Conservation (phyloP, 2,329 filamentous ascomycete genomes). For the Aspergillus amoenus region DNA sequence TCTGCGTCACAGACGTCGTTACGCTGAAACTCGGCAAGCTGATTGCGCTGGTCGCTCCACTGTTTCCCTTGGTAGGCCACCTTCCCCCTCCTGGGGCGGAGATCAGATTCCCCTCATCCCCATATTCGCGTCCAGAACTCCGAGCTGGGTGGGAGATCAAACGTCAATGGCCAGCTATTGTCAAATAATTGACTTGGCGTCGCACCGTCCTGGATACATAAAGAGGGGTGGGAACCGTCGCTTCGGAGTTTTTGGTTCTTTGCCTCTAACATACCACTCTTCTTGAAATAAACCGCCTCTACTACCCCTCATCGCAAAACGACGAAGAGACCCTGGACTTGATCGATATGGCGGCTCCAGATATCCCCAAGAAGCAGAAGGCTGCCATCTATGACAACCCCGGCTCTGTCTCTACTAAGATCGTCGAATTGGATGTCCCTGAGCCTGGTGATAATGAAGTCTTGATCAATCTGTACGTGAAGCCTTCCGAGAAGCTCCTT, state of each 20-base stretch:
- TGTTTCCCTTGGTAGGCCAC: neutral
- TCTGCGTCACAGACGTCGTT: neutral
- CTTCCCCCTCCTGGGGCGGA: neutral
- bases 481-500: neutral
- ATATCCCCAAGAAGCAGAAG: conserved; percentile 61
- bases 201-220: neutral
- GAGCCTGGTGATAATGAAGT: conserved; percentile 64
- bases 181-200: conserved; percentile 1
- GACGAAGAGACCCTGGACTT: neutral
- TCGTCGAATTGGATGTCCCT: conserved; percentile 63
- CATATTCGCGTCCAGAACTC: neutral
- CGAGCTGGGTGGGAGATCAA: neutral
- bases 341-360: conserved; percentile 22
- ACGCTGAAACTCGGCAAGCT: neutral
- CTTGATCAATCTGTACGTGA: conserved; percentile 58
- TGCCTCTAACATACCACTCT: neutral
- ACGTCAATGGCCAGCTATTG: neutral
- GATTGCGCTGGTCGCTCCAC: neutral
- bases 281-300: neutral
- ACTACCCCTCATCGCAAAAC: neutral
- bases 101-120: neutral
- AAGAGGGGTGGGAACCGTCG: neutral
- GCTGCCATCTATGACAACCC: conserved; percentile 65
- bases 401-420: conserved; percentile 63
- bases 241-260: neutral